Percentiles rank a stretch among this genome's conserved stretches.
phyloP scores from a whole-genome alignment of 1,284 basidiomycete genomes.

The Ceratobasidium sp. region DNA sequence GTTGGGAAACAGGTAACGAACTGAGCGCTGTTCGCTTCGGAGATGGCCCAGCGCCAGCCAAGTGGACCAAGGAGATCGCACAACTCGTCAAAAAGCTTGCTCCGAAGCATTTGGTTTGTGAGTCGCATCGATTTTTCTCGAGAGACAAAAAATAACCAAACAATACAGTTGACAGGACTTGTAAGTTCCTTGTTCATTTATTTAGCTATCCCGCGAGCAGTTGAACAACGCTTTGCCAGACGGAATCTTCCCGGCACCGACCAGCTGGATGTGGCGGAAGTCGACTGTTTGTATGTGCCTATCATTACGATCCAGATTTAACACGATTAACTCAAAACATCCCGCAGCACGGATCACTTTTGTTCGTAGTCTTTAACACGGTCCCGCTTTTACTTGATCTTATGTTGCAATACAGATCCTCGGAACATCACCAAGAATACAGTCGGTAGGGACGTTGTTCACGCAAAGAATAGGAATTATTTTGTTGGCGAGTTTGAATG shows the following conservation, averaged over 20 bases:
- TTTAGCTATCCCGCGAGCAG: not conserved
- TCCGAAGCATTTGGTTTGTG: constrained; percentile 52
- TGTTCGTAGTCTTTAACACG: constrained; percentile 41
- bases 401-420: constrained; percentile 43
- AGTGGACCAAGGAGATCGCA: constrained; percentile 54
- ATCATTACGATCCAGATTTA: not conserved
- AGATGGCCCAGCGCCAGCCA: constrained; percentile 50
- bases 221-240: constrained; percentile 31
- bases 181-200: constrained; percentile 31
- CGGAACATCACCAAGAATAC: constrained; percentile 47
- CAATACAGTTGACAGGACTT: constrained; percentile 45
- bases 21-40: constrained; percentile 49
- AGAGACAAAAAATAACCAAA: not conserved
- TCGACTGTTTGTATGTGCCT: constrained; percentile 48
- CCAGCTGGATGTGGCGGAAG: constrained; percentile 44
- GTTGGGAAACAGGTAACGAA: constrained; percentile 57
- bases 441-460: constrained; percentile 45
- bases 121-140: not conserved
- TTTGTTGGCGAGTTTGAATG: constrained; percentile 52
- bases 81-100: constrained; percentile 53
- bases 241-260: constrained; percentile 46
- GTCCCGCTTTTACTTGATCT: constrained; percentile 2
- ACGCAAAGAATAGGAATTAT: constrained; percentile 47
- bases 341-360: constrained; percentile 48
- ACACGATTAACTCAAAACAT: not conserved